Base-by-base conservation (phyloP, 2,329 filamentous ascomycete genomes). In the Botryotinia convoluta region DNA sequence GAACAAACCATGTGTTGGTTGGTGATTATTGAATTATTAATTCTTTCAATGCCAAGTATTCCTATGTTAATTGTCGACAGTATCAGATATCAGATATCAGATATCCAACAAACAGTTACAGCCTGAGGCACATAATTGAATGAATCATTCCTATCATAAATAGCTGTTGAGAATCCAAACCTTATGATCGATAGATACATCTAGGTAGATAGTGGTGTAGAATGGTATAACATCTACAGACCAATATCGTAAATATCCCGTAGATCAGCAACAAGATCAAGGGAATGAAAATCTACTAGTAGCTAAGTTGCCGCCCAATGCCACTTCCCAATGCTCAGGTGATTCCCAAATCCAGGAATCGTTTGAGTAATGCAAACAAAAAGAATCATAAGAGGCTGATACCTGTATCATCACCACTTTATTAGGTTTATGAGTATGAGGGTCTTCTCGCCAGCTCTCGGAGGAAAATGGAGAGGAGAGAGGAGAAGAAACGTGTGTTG, bases 311-410 rank as follows among this genome's bases (percentile, higher is more conserved):
- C 32, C 32, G 6, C 22, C 22, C 26, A 61, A 26, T 37, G 35
- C 29, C 59, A 16, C 51, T 54, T 54, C 6, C 5, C 51, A 18
- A 16, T 62, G 37, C 60, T 22, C 62, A 45, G 62, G 45, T 67
- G 63, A 67, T 14, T 51, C 63, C 18, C 35, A 6, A 37, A 22
- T 26, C 63, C 63, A 45, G 51, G 63, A 51, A 67, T 67, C 63
- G 35, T 20, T 54, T 67, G 64, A 67, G 64, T 67, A 51, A 67
- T 67, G 39, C 32, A 29, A 39, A 51, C 32, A 10, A 29, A 64
- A 37, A 51, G 22, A n/a, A 51, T 14, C 62, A 35, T 1, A 16
- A 35, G 63, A 51, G 32, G 29, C 29, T 35, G 44, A 65, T 37
- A 44, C 42, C 42, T 44, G 37, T 18, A n/a, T 8, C 44, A n/a